phyloP scores from a whole-genome alignment of 1,284 basidiomycete species.

The Cryptococcus sp. region DNA sequence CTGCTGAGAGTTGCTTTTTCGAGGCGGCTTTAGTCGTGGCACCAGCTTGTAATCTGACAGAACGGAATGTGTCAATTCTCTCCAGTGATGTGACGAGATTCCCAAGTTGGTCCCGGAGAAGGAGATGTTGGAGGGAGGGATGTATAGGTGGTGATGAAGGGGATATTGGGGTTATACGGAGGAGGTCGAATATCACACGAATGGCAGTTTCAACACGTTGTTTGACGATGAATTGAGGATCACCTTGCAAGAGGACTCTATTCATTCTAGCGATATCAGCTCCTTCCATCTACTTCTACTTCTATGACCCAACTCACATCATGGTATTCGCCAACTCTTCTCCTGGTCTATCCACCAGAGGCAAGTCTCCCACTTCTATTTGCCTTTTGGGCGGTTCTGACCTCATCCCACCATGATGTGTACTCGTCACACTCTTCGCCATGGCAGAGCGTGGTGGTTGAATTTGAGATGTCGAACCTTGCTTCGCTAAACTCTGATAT shows the following conservation, averaged over 20 bases:
- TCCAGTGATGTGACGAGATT: conserved; percentile 31
- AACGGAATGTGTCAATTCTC: conserved; percentile 35
- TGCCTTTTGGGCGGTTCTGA: conserved; percentile 38
- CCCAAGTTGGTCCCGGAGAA: conserved; percentile 26
- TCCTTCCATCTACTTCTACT: background rate
- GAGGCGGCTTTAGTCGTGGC: conserved; percentile 40
- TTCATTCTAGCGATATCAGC: conserved; percentile 19
- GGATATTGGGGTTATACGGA: conserved; percentile 31
- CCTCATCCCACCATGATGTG: conserved; percentile 29
- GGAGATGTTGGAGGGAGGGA: conserved; percentile 15
- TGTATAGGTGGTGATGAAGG: conserved; percentile 13
- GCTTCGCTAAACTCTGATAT: no score
- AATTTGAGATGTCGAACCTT: no score
- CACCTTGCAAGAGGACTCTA: conserved; percentile 38
- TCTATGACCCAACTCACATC: conserved; percentile 6
- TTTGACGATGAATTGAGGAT: conserved; percentile 40
- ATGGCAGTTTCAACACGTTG: conserved; percentile 45
- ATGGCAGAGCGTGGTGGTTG: no score
- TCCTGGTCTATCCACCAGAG: background rate
- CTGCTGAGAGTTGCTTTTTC: conserved; percentile 42
- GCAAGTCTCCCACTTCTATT: conserved; percentile 31
- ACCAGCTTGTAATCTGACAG: conserved; percentile 35
- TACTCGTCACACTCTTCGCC: conserved; percentile 11
- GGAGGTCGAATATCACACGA: conserved; percentile 41
- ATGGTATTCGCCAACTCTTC: background rate